phyloP scores from a whole-genome alignment of 345 rosid species.

The Gossypium mustelinum region DNA sequence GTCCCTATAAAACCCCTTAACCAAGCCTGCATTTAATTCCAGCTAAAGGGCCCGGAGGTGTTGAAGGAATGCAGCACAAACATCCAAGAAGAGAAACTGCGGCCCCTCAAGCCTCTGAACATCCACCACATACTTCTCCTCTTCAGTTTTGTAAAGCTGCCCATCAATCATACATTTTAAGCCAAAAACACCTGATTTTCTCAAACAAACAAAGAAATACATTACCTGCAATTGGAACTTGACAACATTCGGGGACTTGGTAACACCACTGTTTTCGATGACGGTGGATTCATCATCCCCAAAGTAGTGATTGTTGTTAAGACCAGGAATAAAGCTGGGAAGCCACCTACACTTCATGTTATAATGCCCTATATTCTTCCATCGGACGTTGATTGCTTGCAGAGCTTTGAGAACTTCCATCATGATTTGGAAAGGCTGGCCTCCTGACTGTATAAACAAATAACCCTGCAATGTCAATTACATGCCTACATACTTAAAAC shows the following conservation, averaged over 20 bases:
- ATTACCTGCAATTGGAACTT: conserved; percentile 92
- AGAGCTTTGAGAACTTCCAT: conserved; percentile 76
- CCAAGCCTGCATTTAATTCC: too few species aligned
- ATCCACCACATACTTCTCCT: conserved; percentile 84
- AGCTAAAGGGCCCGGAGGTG: conserved; percentile 67
- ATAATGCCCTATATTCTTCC: conserved; percentile 96
- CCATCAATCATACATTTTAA: too few species aligned
- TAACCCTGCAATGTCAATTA: neutral
- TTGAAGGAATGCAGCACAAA: conserved; percentile 82
- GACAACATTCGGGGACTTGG: conserved; percentile 54
- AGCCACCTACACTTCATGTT: conserved; percentile 96
- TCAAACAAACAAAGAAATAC: too few species aligned
- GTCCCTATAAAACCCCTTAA: too few species aligned
- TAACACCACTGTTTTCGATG: conserved; percentile 44
- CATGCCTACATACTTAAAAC: conserved; percentile 8
- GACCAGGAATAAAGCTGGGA: conserved; percentile 42
- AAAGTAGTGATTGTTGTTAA: conserved; percentile 47
- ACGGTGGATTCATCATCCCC: conserved; percentile 58
- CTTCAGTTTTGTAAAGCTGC: conserved; percentile 85
- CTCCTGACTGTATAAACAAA: conserved; percentile 56
- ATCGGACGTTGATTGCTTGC: conserved; percentile 71
- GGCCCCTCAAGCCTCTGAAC: conserved; percentile 80
- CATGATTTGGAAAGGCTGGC: conserved; percentile 87
- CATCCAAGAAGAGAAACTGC: conserved; percentile 82
- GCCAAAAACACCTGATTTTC: too few species aligned